Evolutionary conservation across 1,139 yeast species (phyloP).

Genomic region (Candida sojae): DNA sequence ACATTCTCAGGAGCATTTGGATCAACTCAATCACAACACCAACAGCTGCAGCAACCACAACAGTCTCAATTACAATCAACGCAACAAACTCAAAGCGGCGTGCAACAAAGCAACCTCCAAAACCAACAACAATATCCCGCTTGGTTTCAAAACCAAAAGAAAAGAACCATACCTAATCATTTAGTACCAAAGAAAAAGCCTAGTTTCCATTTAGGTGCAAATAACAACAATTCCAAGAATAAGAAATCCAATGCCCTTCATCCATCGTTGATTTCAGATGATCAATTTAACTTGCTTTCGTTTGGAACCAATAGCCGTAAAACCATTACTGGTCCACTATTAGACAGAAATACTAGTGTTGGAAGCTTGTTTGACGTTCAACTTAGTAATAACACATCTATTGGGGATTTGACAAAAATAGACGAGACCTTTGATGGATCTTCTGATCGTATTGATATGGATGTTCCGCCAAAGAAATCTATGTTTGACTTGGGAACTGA

Average conservation of each 20-base stretch:
- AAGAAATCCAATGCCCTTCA: conserved; percentile 7
- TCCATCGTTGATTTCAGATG: conserved; percentile 13
- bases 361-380: conserved; percentile 15
- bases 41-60: conserved; percentile 5
- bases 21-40: neutral
- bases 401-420: conserved; percentile 26
- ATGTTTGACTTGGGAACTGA: conserved; percentile 58
- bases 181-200: conserved; percentile 46
- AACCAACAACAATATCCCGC: conserved; percentile 27
- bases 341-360: conserved; percentile 11
- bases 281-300: conserved; percentile 39
- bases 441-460: conserved; percentile 29
- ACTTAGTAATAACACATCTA: conserved; percentile 14
- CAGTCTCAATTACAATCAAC: conserved; percentile 4
- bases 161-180: conserved; percentile 61
- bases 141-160: conserved; percentile 59
- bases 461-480: conserved; percentile 63
- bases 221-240: conserved; percentile 11
- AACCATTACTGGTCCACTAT: conserved; percentile 10
- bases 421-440: conserved; percentile 28
- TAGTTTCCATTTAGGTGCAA: conserved; percentile 38
- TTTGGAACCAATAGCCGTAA: conserved; percentile 33
- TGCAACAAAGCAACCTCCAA: conserved; percentile 2
- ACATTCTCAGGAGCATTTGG: neutral
- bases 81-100: conserved; percentile 1